A percentile compares a stretch with the other conserved stretches of the same genome.
Conservation (phyloP, 371 early-diverging fungal species). For the Haplosporangium sp. region DNA sequence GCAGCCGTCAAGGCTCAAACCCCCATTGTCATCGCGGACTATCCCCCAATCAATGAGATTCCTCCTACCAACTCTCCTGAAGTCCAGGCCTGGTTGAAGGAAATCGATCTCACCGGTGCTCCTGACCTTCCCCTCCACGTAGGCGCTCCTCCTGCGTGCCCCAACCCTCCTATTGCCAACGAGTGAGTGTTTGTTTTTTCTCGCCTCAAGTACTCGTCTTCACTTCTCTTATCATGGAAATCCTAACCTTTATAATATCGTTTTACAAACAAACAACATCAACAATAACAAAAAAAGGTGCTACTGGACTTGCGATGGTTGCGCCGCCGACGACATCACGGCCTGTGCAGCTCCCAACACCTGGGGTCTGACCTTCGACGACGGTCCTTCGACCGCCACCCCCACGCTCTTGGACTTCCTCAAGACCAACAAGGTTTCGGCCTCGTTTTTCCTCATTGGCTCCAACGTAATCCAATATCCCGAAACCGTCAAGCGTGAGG, state of each 20-base stretch:
- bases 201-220: neutral
- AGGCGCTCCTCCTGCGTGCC: slow-evolving; percentile 44
- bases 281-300: slow-evolving; percentile 11
- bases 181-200: slow-evolving; percentile 21
- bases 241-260: neutral
- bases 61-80: slow-evolving; percentile 26
- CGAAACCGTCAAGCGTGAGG: slow-evolving; percentile 60
- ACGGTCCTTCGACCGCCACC: slow-evolving; percentile 67
- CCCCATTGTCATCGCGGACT: slow-evolving; percentile 26
- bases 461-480: slow-evolving; percentile 65
- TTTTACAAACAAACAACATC: neutral
- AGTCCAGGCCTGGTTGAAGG: slow-evolving; percentile 51
- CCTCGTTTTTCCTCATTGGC: slow-evolving; percentile 74
- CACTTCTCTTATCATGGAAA: neutral
- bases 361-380: slow-evolving; percentile 74
- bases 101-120: slow-evolving; percentile 45
- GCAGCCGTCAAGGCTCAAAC: slow-evolving; percentile 42
- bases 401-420: slow-evolving; percentile 62
- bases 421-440: slow-evolving; percentile 62
- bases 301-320: slow-evolving; percentile 36
- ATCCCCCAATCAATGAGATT: slow-evolving; percentile 32
- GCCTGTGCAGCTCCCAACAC: slow-evolving; percentile 44
- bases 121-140: slow-evolving; percentile 21
- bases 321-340: slow-evolving; percentile 40
- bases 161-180: slow-evolving; percentile 12